These are phyloP conservation scores for Penicillium goetzii DNA, from an alignment of 495 filamentous ascomycete species.

Conservation along the genomic window DNA sequence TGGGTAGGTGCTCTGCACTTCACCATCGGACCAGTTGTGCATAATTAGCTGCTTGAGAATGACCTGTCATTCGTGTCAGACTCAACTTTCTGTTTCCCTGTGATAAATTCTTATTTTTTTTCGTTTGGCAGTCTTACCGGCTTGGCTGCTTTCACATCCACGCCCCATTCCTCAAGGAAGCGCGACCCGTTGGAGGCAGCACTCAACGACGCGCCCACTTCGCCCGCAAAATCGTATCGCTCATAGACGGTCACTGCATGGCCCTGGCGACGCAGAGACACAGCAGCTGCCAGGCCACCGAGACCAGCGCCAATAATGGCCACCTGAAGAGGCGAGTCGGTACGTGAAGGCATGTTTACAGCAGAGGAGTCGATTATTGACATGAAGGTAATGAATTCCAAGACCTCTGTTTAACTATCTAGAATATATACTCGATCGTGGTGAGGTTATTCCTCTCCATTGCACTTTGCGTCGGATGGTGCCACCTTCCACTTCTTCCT, in stretches of 20 bases:
- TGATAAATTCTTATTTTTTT: no score
- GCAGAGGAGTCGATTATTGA: not conserved
- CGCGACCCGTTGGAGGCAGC: slow-evolving; percentile 33
- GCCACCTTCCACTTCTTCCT: not conserved
- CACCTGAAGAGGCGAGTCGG: slow-evolving; percentile 28
- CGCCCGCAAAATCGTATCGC: slow-evolving; percentile 35
- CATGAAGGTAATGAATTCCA: not conserved
- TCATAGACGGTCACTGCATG: slow-evolving; percentile 52
- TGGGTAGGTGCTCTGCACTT: slow-evolving; percentile 32
- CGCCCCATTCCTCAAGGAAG: slow-evolving; percentile 36
- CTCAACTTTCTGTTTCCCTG: not conserved
- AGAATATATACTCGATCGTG: slow-evolving; percentile 11
- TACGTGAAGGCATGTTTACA: slow-evolving; percentile 27
- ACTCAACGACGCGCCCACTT: slow-evolving; percentile 36
- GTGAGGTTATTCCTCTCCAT: not conserved
- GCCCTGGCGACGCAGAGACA: slow-evolving; percentile 54
- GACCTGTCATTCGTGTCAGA: slow-evolving; percentile 16
- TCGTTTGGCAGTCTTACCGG: slow-evolving; percentile 21
- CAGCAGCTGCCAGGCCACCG: slow-evolving; percentile 55
- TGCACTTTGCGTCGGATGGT: slow-evolving; percentile 13
- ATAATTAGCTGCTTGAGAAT: slow-evolving; percentile 39
- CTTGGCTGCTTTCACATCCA: slow-evolving; percentile 33
- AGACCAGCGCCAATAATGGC: slow-evolving; percentile 59
- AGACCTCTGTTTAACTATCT: not conserved
- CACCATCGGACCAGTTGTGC: slow-evolving; percentile 33